Evolutionary conservation across 441 rosid genomes (phyloP).

Genomic region (Populus trichocarpa): DNA sequence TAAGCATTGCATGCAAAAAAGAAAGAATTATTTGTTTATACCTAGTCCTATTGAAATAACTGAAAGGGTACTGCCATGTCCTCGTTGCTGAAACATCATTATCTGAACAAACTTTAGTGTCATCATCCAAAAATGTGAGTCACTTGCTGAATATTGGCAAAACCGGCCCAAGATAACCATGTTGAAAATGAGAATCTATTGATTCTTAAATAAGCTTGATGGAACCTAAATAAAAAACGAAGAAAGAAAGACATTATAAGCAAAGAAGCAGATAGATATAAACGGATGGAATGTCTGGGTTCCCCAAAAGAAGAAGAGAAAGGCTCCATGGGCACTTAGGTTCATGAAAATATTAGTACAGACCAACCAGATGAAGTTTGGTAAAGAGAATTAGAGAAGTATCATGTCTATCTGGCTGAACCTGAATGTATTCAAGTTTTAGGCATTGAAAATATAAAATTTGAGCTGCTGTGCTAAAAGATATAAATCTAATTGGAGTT

Average conservation of each 20-base stretch:
- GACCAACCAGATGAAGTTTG: neutral
- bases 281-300: neutral
- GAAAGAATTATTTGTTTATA: neutral
- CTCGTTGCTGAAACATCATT: neutral
- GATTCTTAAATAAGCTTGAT: slow-evolving; percentile 52
- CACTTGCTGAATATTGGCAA: neutral
- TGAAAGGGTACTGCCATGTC: neutral
- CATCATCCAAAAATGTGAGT: neutral
- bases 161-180: neutral
- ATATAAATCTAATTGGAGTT: neutral
- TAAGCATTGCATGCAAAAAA: no score
- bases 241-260: neutral
- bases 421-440: neutral
- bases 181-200: slow-evolving; percentile 10
- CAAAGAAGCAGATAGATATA: slow-evolving; percentile 1
- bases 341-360: neutral
- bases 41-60: neutral
- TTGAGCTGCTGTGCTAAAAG: neutral
- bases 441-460: neutral
- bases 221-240: slow-evolving; percentile 45
- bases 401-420: neutral
- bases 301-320: neutral
- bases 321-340: neutral
- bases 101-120: neutral
- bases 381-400: neutral